Percentiles rank a stretch among this genome's conserved stretches.
Evolutionary conservation across 163 green algal genomes (phyloP).

Genomic region (Chlamydomonas reinhardtii): DNA sequence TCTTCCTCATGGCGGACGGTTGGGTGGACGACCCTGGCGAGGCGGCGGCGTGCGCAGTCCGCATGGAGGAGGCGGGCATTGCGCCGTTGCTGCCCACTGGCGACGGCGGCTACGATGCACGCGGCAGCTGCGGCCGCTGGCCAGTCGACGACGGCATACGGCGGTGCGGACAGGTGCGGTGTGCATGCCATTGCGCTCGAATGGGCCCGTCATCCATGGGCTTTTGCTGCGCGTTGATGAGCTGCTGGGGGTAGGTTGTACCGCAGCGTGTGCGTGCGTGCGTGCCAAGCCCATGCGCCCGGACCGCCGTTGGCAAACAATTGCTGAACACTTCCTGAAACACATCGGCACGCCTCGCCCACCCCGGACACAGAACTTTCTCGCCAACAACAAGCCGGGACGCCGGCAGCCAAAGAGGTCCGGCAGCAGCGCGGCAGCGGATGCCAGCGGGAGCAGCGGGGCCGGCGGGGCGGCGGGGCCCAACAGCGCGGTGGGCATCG

Average conservation of each 20-base stretch:
- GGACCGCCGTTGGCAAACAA: not conserved
- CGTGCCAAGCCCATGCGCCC: not conserved
- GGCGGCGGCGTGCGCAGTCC: conserved; percentile 5
- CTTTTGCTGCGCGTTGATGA: no score
- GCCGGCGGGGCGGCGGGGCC: not conserved
- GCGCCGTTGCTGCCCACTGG: conserved; percentile 19
- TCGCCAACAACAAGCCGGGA: not conserved
- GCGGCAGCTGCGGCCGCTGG: conserved; percentile 28
- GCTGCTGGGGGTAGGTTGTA: no score
- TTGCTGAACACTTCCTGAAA: not conserved
- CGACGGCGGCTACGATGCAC: not conserved
- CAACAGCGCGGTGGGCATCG: conserved; percentile 8
- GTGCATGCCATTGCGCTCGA: no score
- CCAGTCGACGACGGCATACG: not conserved
- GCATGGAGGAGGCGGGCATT: conserved; percentile 24
- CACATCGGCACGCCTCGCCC: not conserved
- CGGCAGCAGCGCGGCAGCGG: not conserved
- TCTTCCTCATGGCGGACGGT: conserved; percentile 27
- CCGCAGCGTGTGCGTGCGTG: no score
- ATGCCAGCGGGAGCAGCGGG: not conserved
- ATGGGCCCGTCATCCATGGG: no score
- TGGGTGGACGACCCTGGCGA: conserved; percentile 8
- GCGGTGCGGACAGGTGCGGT: conserved; percentile 1
- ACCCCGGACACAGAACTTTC: not conserved
- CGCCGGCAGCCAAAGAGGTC: no score